phyloP scores from a whole-genome alignment of 345 rosid genomes.

The Physaria fendleri region DNA sequence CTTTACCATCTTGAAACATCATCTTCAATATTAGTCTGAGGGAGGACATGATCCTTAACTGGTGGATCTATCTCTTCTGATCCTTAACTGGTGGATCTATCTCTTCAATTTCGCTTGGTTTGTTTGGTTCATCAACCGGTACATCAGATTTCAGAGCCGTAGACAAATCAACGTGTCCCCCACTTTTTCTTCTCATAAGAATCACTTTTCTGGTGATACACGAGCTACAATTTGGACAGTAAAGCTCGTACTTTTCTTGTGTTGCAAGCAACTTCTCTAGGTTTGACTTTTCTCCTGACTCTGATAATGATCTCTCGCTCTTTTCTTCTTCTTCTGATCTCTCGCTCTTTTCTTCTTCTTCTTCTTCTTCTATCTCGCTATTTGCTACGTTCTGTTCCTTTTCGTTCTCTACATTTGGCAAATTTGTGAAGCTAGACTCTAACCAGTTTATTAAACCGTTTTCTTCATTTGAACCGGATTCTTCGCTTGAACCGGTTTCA shows the following conservation, averaged over 20 bases:
- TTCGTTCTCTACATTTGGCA: background rate
- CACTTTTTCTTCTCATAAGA: constrained; percentile 36
- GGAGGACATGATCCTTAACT: constrained; percentile 1
- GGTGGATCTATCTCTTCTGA: constrained; percentile 14
- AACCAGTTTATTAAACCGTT: background rate
- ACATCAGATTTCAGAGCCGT: constrained; percentile 16
- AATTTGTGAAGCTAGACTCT: constrained; percentile 10
- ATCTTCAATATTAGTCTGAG: background rate
- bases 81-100: constrained; percentile 13
- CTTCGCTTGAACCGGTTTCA: background rate
- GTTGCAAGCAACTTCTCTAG: constrained; percentile 48
- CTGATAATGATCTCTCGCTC: background rate
- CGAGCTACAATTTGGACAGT: constrained; percentile 68
- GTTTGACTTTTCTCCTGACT: constrained; percentile 32
- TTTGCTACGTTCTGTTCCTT: background rate
- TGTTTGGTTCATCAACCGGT: background rate
- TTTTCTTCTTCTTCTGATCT: background rate
- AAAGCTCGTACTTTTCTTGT: constrained; percentile 68
- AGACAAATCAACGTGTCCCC: constrained; percentile 11
- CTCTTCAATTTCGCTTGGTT: constrained; percentile 9
- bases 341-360: background rate
- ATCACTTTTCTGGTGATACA: constrained; percentile 64
- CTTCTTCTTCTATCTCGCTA: background rate
- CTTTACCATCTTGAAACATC: constrained; percentile 8
- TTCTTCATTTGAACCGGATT: background rate